Percentiles rank a stretch among this genome's conserved stretches.
These are phyloP conservation scores for Parsonsia alboflavescens DNA, from an alignment of 257 asterid species.

Conservation along the genomic window DNA sequence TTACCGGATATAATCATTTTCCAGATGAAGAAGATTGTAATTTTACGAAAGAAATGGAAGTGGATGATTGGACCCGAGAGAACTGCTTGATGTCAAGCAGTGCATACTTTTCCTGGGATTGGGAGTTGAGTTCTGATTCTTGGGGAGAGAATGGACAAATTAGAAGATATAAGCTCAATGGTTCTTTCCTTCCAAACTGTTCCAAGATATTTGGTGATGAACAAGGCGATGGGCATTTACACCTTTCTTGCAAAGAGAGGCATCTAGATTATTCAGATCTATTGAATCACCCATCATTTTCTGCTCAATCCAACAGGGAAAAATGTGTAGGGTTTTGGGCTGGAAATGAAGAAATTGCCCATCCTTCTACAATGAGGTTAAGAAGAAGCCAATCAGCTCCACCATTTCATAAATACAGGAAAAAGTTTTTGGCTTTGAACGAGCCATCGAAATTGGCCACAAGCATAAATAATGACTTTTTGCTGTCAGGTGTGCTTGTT, in stretches of 20 bases:
- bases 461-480: slow-evolving; percentile 15
- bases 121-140: slow-evolving; percentile 17
- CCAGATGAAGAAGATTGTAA: slow-evolving; percentile 28
- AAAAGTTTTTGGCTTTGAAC: slow-evolving; percentile 42
- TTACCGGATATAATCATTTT: slow-evolving; percentile 20
- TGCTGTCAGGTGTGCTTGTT: slow-evolving; percentile 31
- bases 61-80: slow-evolving; percentile 31
- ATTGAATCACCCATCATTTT: slow-evolving; percentile 19
- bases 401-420: slow-evolving; percentile 63
- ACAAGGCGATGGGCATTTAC: slow-evolving; percentile 29
- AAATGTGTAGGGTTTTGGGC: slow-evolving; percentile 22
- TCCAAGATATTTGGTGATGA: slow-evolving; percentile 31
- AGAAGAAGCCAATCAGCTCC: slow-evolving; percentile 86
- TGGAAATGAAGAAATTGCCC: slow-evolving; percentile 23
- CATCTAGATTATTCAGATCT: slow-evolving; percentile 24
- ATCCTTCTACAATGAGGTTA: slow-evolving; percentile 27
- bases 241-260: slow-evolving; percentile 26
- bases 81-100: slow-evolving; percentile 24
- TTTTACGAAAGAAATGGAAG: slow-evolving; percentile 14
- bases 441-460: slow-evolving; percentile 34
- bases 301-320: slow-evolving; percentile 16
- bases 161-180: slow-evolving; percentile 21
- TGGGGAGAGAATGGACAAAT: slow-evolving; percentile 26
- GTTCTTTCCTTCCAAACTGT: slow-evolving; percentile 32
- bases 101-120: slow-evolving; percentile 28